Conservation (phyloP, 2,329 filamentous ascomycete genomes). For the Epichloe typhina region DNA sequence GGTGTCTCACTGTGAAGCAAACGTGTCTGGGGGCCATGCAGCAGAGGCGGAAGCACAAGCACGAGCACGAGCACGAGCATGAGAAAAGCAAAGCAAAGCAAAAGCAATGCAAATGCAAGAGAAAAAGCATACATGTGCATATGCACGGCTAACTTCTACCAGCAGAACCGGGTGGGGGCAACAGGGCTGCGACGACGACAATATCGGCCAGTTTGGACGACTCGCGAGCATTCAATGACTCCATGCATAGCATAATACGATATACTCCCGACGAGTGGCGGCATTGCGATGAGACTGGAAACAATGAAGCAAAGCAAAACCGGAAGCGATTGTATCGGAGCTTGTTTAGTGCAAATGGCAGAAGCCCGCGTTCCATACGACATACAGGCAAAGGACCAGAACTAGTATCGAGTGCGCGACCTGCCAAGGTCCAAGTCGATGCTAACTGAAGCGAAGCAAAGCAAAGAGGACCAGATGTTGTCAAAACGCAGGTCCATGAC, state of each 20-base stretch:
- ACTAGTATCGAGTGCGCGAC: too few relatives aligned
- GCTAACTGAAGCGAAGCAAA: neutral
- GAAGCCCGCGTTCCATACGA: too few relatives aligned
- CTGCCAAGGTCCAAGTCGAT: neutral
- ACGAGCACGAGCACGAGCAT: neutral
- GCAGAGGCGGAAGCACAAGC: neutral
- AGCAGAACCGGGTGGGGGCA: neutral
- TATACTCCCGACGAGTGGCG: too few relatives aligned
- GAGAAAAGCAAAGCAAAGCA: neutral
- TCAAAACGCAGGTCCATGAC: neutral
- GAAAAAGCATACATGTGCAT: conserved; percentile 1
- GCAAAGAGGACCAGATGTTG: too few relatives aligned
- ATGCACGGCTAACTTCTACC: conserved; percentile 1
- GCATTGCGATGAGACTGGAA: too few relatives aligned
- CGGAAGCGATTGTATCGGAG: too few relatives aligned
- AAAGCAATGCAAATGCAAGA: neutral
- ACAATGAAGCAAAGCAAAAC: too few relatives aligned
- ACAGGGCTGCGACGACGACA: neutral
- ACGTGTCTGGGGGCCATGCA: neutral
- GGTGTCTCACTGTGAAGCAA: neutral
- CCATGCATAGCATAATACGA: too few relatives aligned
- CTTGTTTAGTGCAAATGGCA: too few relatives aligned
- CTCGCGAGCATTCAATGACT: neutral
- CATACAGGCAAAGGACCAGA: too few relatives aligned
- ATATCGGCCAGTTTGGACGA: neutral